Evolutionary conservation across 805 yeast genomes (phyloP), one percentile per base, ranked within the genome.

Genomic region (Pichia membranifaciens): DNA sequence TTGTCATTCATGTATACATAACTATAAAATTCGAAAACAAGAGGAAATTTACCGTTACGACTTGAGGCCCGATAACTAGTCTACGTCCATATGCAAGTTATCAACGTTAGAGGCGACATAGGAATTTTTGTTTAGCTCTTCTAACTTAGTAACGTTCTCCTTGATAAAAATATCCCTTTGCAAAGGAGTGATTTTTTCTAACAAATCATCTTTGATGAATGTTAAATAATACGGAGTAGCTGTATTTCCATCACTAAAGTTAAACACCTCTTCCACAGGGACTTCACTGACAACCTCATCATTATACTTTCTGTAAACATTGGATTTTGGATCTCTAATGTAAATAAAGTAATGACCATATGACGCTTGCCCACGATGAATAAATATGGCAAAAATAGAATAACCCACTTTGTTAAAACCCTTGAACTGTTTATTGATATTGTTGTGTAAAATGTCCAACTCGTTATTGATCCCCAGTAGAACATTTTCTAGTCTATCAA

Each of bases 261-360:
- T 81, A 63, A 82, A 76, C 3, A 86, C 86, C 59, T 84, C 88
- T 20, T 70, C 72, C 1, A 72, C 68, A 0, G 79, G 68, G 1
- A 85, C 96, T 53, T 84, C 95, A 2, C 88, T 79, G n/a, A 93
- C 95, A n/a, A 75, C 74, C 58, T 93, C 98, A 68, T 93, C 99
- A 60, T 93, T 93, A 65, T 93, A 93, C 69, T 88, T 90, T 51
- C 96, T 73, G 78, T 81, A 93, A 18, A 85, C 68, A 25, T 77
- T 74, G 17, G 74, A 72, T 52, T 74, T 74, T 3, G 81, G 78
- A 64, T 93, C 98, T 50, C 78, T 79, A 52, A 93, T 90, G 61
- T 91, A 93, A 16, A 91, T 78, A 97, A 98, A 93, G 65, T 93
- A 93, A 65, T 93, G 99, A 2, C 99, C 99, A 60, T 87, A 91